phyloP scores from a whole-genome alignment of 2,329 filamentous ascomycete genomes.

The Cytospora paraplurivora region DNA sequence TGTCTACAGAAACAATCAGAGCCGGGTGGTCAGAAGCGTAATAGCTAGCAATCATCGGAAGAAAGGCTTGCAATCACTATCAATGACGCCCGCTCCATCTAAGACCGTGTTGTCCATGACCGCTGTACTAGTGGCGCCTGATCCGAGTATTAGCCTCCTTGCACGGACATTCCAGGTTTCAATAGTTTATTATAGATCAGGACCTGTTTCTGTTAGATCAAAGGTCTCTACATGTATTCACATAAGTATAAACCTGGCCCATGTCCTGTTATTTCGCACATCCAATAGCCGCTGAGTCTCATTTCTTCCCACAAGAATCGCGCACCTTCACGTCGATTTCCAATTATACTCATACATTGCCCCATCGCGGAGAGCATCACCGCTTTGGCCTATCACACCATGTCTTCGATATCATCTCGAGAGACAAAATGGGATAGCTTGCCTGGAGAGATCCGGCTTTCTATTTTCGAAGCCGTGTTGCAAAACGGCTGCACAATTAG shows the following conservation, averaged over 20 bases:
- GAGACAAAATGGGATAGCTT: conserved; percentile 30
- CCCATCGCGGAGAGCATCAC: conserved; percentile 20
- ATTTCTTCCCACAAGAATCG: conserved; percentile 5
- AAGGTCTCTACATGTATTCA: not conserved
- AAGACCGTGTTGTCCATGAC: not conserved
- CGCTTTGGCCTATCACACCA: conserved; percentile 18
- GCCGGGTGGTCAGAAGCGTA: too few relatives aligned
- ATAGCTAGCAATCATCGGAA: too few relatives aligned
- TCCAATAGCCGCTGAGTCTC: not conserved
- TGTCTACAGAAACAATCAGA: too few relatives aligned
- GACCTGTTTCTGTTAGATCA: not conserved
- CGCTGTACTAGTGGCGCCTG: not conserved
- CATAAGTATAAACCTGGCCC: not conserved
- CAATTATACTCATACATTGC: conserved; percentile 23
- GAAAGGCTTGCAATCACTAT: too few relatives aligned
- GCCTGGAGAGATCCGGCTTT: conserved; percentile 33
- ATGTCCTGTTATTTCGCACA: not conserved
- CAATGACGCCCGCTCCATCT: conserved; percentile 34
- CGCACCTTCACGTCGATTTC: conserved; percentile 7
- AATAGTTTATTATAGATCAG: not conserved
- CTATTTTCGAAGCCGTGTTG: conserved; percentile 32
- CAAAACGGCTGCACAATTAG: conserved; percentile 32
- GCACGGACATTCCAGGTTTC: not conserved
- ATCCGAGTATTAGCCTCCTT: not conserved
- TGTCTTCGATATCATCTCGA: conserved; percentile 28